These are phyloP conservation scores for Apiotrichum brassicae DNA, from an alignment of 1,284 basidiomycete genomes.

Conservation along the genomic window DNA sequence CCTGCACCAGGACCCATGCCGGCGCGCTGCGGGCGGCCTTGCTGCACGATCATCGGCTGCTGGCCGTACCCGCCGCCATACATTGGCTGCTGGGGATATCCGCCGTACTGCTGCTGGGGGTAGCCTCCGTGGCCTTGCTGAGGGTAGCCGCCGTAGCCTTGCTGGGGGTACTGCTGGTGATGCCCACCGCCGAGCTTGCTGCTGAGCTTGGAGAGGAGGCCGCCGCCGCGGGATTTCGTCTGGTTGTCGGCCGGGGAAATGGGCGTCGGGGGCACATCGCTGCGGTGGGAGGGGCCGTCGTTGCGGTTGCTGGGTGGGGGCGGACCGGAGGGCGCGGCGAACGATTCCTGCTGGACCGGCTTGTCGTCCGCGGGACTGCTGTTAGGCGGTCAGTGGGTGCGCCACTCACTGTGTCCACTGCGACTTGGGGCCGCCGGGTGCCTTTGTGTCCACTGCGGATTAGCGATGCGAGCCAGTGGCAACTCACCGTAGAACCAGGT, in stretches of 20 bases:
- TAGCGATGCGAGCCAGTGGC: too few species aligned
- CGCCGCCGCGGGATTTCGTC: conserved; percentile 31
- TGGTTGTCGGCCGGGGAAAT: background rate
- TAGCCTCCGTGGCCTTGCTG: conserved; percentile 20
- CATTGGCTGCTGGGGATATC: conserved; percentile 6
- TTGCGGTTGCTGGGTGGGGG: conserved; percentile 24
- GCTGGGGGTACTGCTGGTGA: conserved; percentile 14
- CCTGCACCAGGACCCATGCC: conserved; percentile 38
- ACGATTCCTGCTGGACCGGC: conserved; percentile 16
- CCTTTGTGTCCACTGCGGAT: conserved; percentile 36
- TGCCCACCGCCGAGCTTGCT: conserved; percentile 22
- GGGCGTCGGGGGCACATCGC: too few species aligned
- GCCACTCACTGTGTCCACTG: conserved; percentile 46
- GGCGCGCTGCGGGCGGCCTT: conserved; percentile 17
- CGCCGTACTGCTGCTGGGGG: conserved; percentile 20
- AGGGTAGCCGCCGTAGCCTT: conserved; percentile 17
- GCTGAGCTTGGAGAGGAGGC: conserved; percentile 37
- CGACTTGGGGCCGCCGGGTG: conserved; percentile 35
- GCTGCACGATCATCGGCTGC: conserved; percentile 16
- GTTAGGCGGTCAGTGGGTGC: too few species aligned
- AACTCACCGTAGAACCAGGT: conserved; percentile 44
- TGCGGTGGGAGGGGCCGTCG: background rate
- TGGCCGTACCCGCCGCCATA: conserved; percentile 7
- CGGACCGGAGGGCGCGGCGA: conserved; percentile 37
- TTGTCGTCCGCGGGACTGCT: conserved; percentile 41